These are phyloP conservation scores for Entrophospora sp. DNA, from an alignment of 192 early-diverging fungal species.

Conservation along the genomic window DNA sequence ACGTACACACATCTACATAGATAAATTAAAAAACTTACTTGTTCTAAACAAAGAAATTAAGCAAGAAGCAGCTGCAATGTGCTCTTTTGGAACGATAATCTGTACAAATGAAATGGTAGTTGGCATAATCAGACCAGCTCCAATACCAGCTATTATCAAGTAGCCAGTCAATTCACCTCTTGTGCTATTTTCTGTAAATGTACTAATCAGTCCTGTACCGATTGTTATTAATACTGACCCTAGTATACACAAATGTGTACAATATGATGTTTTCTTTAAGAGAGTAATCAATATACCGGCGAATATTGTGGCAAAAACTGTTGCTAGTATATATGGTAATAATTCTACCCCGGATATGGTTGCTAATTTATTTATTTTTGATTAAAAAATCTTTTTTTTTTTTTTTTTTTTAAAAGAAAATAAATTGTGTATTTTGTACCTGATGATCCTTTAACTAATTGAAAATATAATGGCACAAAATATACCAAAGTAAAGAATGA, in stretches of 20 bases:
- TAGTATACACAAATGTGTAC: constrained; percentile 51
- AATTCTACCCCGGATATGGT: constrained; percentile 61
- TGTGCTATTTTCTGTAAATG: constrained; percentile 35
- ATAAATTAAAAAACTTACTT: constrained; percentile 12
- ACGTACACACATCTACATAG: not conserved
- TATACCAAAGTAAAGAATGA: constrained; percentile 47
- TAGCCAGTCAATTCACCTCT: constrained; percentile 48
- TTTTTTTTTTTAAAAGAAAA: too few relatives aligned
- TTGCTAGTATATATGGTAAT: constrained; percentile 64
- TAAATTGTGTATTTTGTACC: not conserved
- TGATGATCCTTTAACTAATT: constrained; percentile 54
- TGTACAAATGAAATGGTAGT: constrained; percentile 62
- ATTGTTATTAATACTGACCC: constrained; percentile 48
- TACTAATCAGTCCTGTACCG: constrained; percentile 52
- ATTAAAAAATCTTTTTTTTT: constrained; percentile 6
- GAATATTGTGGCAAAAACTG: constrained; percentile 53
- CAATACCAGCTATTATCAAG: constrained; percentile 61
- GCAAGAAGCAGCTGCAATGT: constrained; percentile 60
- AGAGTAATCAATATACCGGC: constrained; percentile 53
- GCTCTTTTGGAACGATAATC: constrained; percentile 42
- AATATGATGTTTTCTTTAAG: constrained; percentile 43
- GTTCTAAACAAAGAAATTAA: constrained; percentile 55
- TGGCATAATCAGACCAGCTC: constrained; percentile 67
- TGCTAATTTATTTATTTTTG: constrained; percentile 30
- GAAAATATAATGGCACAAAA: constrained; percentile 67